These are phyloP conservation scores for Pseudozyma sp. DNA, from an alignment of 1,284 basidiomycete species.

Conservation along the genomic window DNA sequence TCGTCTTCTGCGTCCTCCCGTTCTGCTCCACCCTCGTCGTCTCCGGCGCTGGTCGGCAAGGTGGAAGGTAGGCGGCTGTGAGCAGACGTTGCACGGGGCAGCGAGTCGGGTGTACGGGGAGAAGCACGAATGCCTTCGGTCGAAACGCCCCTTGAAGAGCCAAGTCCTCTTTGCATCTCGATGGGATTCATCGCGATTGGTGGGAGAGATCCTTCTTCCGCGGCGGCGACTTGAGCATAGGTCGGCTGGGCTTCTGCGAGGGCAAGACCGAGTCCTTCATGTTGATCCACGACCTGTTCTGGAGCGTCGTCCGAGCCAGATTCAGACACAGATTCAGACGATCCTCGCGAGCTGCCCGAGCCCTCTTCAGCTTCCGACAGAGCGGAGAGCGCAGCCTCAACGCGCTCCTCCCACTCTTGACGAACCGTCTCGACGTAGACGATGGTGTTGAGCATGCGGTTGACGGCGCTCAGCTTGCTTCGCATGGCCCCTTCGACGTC, in stretches of 20 bases:
- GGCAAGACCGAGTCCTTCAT: constrained; percentile 14
- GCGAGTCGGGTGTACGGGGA: constrained; percentile 15
- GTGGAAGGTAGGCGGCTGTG: constrained; percentile 34
- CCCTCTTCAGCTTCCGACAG: constrained; percentile 55
- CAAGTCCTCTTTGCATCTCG: constrained; percentile 24
- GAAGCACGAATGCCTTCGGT: constrained; percentile 11
- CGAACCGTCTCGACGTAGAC: constrained; percentile 96
- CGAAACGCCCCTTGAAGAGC: constrained; percentile 20
- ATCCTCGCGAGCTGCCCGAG: constrained; percentile 30
- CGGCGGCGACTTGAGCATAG: not conserved
- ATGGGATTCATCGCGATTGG: not conserved
- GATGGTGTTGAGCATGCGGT: constrained; percentile 97
- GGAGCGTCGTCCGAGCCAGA: constrained; percentile 68
- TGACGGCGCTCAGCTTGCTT: constrained; percentile 93
- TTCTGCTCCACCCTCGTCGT: constrained; percentile 29
- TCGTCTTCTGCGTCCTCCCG: constrained; percentile 38
- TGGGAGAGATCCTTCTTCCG: constrained; percentile 1
- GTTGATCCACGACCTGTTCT: constrained; percentile 70
- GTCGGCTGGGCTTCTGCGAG: constrained; percentile 62
- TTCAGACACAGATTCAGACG: constrained; percentile 29
- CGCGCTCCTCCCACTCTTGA: constrained; percentile 94
- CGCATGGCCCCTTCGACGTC: constrained; percentile 90
- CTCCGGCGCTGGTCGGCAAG: constrained; percentile 26
- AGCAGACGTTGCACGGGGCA: constrained; percentile 4
- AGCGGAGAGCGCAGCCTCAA: constrained; percentile 76